Evolutionary conservation across 2,329 filamentous ascomycete species (phyloP), one percentile per base, ranked within the genome.

Genomic region (Ophiostoma tasmaniense): DNA sequence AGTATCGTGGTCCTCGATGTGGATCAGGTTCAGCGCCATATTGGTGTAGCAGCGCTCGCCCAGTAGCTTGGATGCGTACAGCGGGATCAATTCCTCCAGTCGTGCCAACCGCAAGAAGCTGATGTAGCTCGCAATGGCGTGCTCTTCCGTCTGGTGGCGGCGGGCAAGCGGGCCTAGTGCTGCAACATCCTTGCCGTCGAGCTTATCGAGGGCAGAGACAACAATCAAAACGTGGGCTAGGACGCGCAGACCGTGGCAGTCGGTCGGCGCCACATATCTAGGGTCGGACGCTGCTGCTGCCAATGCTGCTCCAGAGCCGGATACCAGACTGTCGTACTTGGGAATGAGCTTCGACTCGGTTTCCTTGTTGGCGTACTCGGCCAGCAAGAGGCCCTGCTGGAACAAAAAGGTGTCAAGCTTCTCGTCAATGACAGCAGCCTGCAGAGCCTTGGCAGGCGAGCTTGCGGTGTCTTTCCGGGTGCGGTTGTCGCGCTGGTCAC

Each of bases 41-140:
- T 89, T 89, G 68, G 88, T 85, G 73, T 92, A 88, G 71, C 85
- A 84, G 71, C 89, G 84, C 14, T 86, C 81, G 7, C 83, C 80
- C 11, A 86, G 83, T 14, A 99, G 82, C 74, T 92, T 89, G 10
- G 92, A 92, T 71, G 91, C 93, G 77, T 99, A 99, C 0, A 96
- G 81, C 0, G 95, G 93, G 68, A 97, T 90, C 59, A 95, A 80
- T 71, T 94, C 89, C 70, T 90, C 87, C 68, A 95, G 86, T 42
- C 88, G 87, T 20, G 87, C 86, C 64, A 90, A 83, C 61, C 91
- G 87, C 50, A 99, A 80, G 71, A 90, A 89, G 74, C 90, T 90
- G 68, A 96, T 90, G 76, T 98, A 98, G 3, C 87, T 89, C 0
- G 90, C 87, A 67, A 97, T 82, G 64, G 94, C 87, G 74, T 91